A percentile compares a stretch with the other conserved stretches of the same genome.
These are phyloP conservation scores for Solanum corneliomulleri DNA, from an alignment of 257 asterid species.

Conservation along the genomic window DNA sequence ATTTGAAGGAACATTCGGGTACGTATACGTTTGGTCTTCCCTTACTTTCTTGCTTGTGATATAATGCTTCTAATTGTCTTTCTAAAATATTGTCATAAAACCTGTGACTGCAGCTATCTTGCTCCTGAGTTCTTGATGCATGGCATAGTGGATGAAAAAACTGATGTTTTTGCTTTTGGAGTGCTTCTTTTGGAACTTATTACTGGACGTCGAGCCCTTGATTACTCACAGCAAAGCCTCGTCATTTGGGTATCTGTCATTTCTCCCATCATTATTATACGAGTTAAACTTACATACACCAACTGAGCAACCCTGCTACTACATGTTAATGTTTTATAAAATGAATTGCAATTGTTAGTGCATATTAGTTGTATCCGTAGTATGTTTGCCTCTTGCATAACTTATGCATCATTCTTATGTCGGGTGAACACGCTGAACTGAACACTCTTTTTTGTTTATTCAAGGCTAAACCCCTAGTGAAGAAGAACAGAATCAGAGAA, in stretches of 20 bases:
- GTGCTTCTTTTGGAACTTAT: conserved; percentile 81
- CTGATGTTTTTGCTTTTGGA: conserved; percentile 79
- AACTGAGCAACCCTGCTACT: not conserved
- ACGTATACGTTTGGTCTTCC: not conserved
- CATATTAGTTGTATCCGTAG: not conserved
- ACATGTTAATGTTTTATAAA: not conserved
- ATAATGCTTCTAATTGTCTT: not conserved
- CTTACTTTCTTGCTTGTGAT: not conserved
- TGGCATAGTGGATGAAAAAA: conserved; percentile 88
- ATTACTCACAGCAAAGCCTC: conserved; percentile 90
- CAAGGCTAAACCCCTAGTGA: conserved; percentile 83
- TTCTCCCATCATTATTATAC: not conserved
- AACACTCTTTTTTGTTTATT: not conserved
- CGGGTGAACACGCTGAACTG: not conserved
- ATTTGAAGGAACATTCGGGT: conserved; percentile 75
- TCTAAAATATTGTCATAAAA: not conserved
- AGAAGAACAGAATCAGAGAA: conserved; percentile 68
- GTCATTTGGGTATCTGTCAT: conserved; percentile 74
- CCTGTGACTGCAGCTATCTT: conserved; percentile 41
- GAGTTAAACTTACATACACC: not conserved
- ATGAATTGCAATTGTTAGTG: not conserved
- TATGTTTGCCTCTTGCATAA: not conserved
- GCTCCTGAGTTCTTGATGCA: conserved; percentile 97
- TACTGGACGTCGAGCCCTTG: conserved; percentile 90
- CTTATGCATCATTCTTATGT: not conserved